phyloP scores from a whole-genome alignment of 2,329 filamentous ascomycete genomes.

The Aspergillus clavatus region DNA sequence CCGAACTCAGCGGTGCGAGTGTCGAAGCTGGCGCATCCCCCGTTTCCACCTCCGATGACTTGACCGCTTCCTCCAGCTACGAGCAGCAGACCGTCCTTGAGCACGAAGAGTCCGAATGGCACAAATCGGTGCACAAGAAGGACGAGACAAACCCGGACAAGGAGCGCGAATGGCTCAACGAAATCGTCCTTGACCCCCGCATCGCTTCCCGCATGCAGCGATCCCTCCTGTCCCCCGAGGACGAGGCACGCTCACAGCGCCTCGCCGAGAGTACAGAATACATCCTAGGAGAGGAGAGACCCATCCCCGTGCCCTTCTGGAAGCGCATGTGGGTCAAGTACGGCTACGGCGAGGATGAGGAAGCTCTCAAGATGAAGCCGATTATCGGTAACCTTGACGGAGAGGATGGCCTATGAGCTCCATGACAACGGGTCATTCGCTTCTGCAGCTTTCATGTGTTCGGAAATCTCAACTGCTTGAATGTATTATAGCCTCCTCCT shows the following conservation, averaged over 20 bases:
- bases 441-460: too few relatives aligned
- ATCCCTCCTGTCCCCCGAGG: conserved; percentile 65
- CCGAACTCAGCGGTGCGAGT: conserved; percentile 13
- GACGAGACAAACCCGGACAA: conserved; percentile 47
- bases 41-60: conserved; percentile 40
- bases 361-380: conserved; percentile 34
- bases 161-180: conserved; percentile 71
- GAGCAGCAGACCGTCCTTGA: conserved; percentile 64
- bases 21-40: conserved; percentile 17
- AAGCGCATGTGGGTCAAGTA: conserved; percentile 38
- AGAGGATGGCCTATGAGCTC: conserved; percentile 22
- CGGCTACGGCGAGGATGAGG: conserved; percentile 40
- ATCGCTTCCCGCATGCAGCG: conserved; percentile 74
- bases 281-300: conserved; percentile 58
- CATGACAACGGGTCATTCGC: not conserved
- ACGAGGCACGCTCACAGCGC: conserved; percentile 61
- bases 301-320: conserved; percentile 33
- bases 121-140: conserved; percentile 66
- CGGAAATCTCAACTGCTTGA: conserved; percentile 1
- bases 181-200: conserved; percentile 69
- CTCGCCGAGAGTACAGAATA: conserved; percentile 64
- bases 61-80: conserved; percentile 34
- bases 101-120: conserved; percentile 75
- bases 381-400: conserved; percentile 39
- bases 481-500: not conserved